Conservation (phyloP, 2,329 filamentous ascomycete species). For the Elsinoe fawcettii region DNA sequence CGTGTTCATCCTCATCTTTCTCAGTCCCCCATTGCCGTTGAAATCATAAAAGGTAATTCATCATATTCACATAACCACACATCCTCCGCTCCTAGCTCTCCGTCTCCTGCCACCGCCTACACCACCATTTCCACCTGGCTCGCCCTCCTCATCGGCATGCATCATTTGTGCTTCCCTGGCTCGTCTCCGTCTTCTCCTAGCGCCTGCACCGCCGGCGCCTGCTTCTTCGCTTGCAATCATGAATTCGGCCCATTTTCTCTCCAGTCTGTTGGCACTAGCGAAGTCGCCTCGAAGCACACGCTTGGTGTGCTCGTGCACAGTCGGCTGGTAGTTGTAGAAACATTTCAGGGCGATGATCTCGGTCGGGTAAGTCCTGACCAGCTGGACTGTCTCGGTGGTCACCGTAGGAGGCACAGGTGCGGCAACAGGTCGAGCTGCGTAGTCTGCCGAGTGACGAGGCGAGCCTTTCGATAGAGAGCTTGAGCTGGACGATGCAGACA, state of each 20-base stretch:
- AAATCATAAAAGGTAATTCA: not conserved
- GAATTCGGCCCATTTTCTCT: conserved; percentile 86
- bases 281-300: conserved; percentile 73
- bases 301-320: conserved; percentile 87
- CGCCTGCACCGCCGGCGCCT: conserved; percentile 57
- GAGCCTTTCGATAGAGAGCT: conserved; percentile 19
- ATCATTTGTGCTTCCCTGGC: conserved; percentile 74
- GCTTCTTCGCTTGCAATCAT: conserved; percentile 90
- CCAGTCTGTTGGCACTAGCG: conserved; percentile 64
- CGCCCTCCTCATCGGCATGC: conserved; percentile 59
- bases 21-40: not conserved
- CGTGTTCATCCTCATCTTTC: not conserved
- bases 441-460: conserved; percentile 1
- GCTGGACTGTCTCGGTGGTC: conserved; percentile 12
- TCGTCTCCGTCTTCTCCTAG: conserved; percentile 63
- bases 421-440: conserved; percentile 4
- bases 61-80: conserved; percentile 39
- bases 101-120: conserved; percentile 32
- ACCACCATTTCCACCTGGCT: conserved; percentile 19
- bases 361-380: conserved; percentile 51
- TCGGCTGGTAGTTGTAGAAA: conserved; percentile 92
- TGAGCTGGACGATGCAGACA: conserved; percentile 23
- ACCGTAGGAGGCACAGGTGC: conserved; percentile 10
- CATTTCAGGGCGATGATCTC: conserved; percentile 84
- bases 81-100: conserved; percentile 43